A percentile compares a stretch with the other conserved stretches of the same genome.
These are phyloP conservation scores for Zymoseptoria crescenta DNA, from an alignment of 2,329 filamentous ascomycete species.

Conservation along the genomic window DNA sequence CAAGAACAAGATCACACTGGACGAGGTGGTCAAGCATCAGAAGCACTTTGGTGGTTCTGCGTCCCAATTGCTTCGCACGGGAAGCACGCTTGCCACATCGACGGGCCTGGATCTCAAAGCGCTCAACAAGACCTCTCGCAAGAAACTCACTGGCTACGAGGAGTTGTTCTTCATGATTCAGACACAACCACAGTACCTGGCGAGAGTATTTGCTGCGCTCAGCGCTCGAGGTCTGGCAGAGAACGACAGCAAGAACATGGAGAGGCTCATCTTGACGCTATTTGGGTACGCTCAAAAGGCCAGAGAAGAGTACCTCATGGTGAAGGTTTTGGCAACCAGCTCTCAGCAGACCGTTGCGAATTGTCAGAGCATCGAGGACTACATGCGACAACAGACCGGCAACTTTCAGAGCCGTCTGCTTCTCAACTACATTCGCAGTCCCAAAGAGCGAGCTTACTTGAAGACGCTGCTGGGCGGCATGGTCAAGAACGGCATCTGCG, in stretches of 20 bases:
- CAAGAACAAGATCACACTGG: slow-evolving; percentile 98
- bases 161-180: slow-evolving; percentile 96
- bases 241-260: slow-evolving; percentile 85
- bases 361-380: slow-evolving; percentile 69
- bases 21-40: slow-evolving; percentile 95
- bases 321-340: slow-evolving; percentile 78
- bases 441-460: slow-evolving; percentile 85
- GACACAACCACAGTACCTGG: slow-evolving; percentile 91
- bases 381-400: slow-evolving; percentile 62
- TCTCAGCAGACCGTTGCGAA: slow-evolving; percentile 78
- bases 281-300: slow-evolving; percentile 97
- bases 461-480: slow-evolving; percentile 77
- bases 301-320: slow-evolving; percentile 89
- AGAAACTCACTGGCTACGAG: slow-evolving; percentile 94
- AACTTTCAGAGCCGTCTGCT: slow-evolving; percentile 91
- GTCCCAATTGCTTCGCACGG: slow-evolving; percentile 25
- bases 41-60: slow-evolving; percentile 76
- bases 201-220: slow-evolving; percentile 74
- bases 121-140: slow-evolving; percentile 89
- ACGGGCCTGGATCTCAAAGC: slow-evolving; percentile 89
- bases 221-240: slow-evolving; percentile 78
- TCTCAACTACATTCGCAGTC: slow-evolving; percentile 79
- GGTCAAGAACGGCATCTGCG: slow-evolving; percentile 85
- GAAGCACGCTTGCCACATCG: slow-evolving; percentile 46
- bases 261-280: slow-evolving; percentile 89